A percentile compares a stretch with the other conserved stretches of the same genome.
These are phyloP conservation scores for Spizellomyces sp. DNA, from an alignment of 192 early-diverging fungal genomes.

Conservation along the genomic window DNA sequence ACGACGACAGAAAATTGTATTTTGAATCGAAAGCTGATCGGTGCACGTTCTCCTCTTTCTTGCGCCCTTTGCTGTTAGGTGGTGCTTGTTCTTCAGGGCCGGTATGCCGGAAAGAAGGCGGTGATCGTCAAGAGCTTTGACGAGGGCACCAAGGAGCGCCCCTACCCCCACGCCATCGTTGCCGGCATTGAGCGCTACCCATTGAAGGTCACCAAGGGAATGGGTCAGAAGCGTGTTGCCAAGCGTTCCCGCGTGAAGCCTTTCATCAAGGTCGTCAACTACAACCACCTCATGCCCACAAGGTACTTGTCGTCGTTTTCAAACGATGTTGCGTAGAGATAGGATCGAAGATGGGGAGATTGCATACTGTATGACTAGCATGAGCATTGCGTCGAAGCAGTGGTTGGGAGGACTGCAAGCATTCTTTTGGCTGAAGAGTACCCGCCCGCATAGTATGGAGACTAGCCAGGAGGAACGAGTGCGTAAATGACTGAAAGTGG, in stretches of 20 bases:
- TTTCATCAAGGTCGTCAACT: slow-evolving; percentile 99
- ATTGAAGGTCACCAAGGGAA: slow-evolving; percentile 93
- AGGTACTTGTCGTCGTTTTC: slow-evolving; percentile 58
- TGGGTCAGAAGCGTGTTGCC: slow-evolving; percentile 94
- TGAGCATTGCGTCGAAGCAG: too few relatives aligned
- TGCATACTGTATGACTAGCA: too few relatives aligned
- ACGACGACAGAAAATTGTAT: too few relatives aligned
- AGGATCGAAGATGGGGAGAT: background rate
- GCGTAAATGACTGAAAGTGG: too few relatives aligned
- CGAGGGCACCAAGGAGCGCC: slow-evolving; percentile 96
- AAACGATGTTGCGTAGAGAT: background rate
- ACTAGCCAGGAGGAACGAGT: too few relatives aligned
- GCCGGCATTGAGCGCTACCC: slow-evolving; percentile 98
- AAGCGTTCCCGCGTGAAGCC: slow-evolving; percentile 98
- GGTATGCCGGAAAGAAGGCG: slow-evolving; percentile 99
- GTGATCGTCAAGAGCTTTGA: slow-evolving; percentile 97
- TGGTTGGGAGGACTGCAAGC: background rate
- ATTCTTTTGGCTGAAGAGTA: too few relatives aligned
- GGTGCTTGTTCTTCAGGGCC: slow-evolving; percentile 96
- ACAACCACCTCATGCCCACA: slow-evolving; percentile 99
- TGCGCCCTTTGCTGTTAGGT: slow-evolving; percentile 69
- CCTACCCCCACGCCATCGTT: slow-evolving; percentile 97
- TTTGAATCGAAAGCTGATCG: background rate
- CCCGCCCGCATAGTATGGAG: too few relatives aligned
- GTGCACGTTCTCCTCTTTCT: background rate